A percentile compares a stretch with the other conserved stretches of the same genome.
Evolutionary conservation across 2,329 filamentous ascomycete genomes (phyloP).

Genomic region (Capronia americana): DNA sequence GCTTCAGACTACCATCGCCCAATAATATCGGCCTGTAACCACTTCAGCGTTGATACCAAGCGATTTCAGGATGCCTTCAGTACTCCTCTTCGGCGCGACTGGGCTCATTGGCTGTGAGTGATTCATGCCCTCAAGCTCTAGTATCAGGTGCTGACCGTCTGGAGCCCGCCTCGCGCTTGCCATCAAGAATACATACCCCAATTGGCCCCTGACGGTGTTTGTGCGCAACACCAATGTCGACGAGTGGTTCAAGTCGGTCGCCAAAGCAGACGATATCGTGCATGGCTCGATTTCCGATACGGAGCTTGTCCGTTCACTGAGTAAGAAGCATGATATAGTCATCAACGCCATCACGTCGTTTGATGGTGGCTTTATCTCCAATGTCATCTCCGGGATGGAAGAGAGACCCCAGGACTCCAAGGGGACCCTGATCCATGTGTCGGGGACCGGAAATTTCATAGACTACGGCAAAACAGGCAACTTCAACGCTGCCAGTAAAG

Average conservation of each 20-base stretch:
- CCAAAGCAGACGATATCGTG: conserved; percentile 26
- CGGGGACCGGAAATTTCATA: conserved; percentile 31
- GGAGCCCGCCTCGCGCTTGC: conserved; percentile 22
- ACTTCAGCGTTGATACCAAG: neutral
- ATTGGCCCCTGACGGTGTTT: conserved; percentile 27
- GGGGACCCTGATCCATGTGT: conserved; percentile 29
- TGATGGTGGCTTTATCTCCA: conserved; percentile 22
- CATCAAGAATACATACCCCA: conserved; percentile 22
- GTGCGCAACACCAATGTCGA: conserved; percentile 22
- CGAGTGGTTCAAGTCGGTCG: conserved; percentile 23
- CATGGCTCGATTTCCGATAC: conserved; percentile 27
- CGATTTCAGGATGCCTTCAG: conserved; percentile 23
- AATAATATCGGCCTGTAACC: neutral
- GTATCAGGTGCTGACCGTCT: conserved; percentile 5
- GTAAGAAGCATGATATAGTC: conserved; percentile 32
- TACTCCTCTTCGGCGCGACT: conserved; percentile 27
- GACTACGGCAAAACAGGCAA: conserved; percentile 26
- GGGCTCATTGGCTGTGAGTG: conserved; percentile 30
- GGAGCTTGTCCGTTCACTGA: conserved; percentile 27
- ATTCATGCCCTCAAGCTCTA: neutral
- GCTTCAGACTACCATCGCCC: neutral
- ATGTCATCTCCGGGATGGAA: conserved; percentile 31
- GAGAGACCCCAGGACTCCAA: conserved; percentile 21
- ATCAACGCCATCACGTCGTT: conserved; percentile 31
- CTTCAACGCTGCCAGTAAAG: conserved; percentile 32